Conservation (phyloP, 2,329 filamentous ascomycete species). For the Scedosporium boydii region DNA sequence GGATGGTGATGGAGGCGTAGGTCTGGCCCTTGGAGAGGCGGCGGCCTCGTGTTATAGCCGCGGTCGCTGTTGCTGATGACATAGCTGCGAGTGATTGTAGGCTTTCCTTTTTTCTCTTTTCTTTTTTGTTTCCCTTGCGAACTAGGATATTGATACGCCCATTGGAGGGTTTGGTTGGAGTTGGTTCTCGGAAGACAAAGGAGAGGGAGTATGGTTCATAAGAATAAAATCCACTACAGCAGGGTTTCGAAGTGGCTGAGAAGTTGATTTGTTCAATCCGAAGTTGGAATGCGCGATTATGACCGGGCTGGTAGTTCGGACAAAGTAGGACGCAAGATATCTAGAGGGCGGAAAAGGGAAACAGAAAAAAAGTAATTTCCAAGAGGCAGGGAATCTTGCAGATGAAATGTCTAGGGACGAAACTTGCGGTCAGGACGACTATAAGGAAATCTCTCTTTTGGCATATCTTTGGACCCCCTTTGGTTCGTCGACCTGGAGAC, state of each 20-base stretch:
- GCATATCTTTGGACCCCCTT: not conserved
- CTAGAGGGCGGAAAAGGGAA: not conserved
- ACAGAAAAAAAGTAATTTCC: not conserved
- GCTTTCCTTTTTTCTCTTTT: not conserved
- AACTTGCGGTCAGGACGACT: not conserved
- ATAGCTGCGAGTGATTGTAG: not conserved
- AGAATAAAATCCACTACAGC: not conserved
- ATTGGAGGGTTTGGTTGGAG: not conserved
- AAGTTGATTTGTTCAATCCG: not conserved
- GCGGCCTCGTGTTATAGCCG: constrained; percentile 2
- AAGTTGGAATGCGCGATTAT: not conserved
- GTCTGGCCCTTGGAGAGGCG: constrained; percentile 5
- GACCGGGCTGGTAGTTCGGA: not conserved
- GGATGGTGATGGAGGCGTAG: constrained; percentile 6
- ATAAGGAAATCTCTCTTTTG: not conserved
- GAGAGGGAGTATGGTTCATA: not conserved
- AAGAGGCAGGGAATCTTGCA: not conserved
- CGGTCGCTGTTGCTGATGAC: not conserved
- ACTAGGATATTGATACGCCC: not conserved
- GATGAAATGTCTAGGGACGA: not conserved
- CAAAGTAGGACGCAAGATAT: not conserved
- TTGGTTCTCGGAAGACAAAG: not conserved
- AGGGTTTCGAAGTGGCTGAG: not conserved
- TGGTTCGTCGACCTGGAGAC: constrained; percentile 3
- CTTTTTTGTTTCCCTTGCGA: not conserved